These are phyloP conservation scores for Beauveria scarabaeidicola DNA, from an alignment of 2,329 filamentous ascomycete genomes.

Conservation along the genomic window DNA sequence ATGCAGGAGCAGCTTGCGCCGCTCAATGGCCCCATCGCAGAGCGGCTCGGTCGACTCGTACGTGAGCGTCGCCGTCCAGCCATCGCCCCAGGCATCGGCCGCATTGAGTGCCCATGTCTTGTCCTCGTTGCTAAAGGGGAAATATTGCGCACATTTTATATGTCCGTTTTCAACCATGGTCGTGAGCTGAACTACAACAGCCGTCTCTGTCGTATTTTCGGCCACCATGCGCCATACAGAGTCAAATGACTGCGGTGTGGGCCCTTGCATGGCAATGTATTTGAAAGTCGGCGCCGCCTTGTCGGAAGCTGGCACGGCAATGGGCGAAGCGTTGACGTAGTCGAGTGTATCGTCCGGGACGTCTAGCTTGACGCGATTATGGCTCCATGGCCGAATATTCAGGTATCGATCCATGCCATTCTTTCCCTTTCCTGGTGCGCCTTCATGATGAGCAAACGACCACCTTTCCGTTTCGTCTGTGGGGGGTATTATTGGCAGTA, in stretches of 20 bases:
- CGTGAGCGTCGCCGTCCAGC: conserved; percentile 59
- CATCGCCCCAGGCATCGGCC: conserved; percentile 54
- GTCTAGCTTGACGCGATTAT: conserved; percentile 72
- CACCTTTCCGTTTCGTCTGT: conserved; percentile 23
- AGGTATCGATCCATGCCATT: conserved; percentile 66
- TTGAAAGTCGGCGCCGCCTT: conserved; percentile 34
- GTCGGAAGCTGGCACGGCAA: conserved; percentile 42
- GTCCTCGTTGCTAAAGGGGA: conserved; percentile 51
- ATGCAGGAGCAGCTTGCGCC: conserved; percentile 62
- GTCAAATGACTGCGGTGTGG: conserved; percentile 63
- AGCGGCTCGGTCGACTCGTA: conserved; percentile 55
- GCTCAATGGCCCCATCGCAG: conserved; percentile 53
- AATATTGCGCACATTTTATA: conserved; percentile 88
- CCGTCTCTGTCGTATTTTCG: conserved; percentile 62
- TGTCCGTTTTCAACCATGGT: conserved; percentile 69
- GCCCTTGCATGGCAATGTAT: conserved; percentile 93
- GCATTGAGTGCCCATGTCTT: conserved; percentile 52
- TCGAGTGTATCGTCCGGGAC: conserved; percentile 67
- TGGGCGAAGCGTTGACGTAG: conserved; percentile 77
- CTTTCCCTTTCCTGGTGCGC: conserved; percentile 21
- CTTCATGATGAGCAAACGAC: conserved; percentile 27
- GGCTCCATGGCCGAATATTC: conserved; percentile 84
- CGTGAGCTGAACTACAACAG: conserved; percentile 90
- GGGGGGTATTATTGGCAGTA: conserved; percentile 31
- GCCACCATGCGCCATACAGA: conserved; percentile 97